Conservation (phyloP, 257 asterid species). For the Thymus quinquecostatus region DNA sequence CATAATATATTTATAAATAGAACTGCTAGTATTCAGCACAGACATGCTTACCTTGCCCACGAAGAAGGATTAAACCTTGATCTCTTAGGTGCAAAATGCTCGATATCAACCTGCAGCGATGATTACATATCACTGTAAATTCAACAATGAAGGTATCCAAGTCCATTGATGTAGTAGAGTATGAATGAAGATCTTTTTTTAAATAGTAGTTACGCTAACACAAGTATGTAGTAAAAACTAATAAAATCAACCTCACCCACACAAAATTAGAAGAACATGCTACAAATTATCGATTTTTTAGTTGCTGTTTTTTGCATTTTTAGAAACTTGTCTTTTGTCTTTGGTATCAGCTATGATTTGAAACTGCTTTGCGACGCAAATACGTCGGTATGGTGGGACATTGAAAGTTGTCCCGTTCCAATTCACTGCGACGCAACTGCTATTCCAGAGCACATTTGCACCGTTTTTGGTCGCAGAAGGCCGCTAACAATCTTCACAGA, state of each 20-base stretch:
- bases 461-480: background rate
- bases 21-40: background rate
- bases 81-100: conserved; percentile 52
- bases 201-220: too few species aligned
- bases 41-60: conserved; percentile 62
- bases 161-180: background rate
- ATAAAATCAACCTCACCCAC: too few species aligned
- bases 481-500: background rate
- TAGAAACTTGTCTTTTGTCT: too few species aligned
- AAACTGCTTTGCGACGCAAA: too few species aligned
- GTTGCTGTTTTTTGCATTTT: too few species aligned
- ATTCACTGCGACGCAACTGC: background rate
- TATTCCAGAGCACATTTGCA: background rate
- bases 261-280: too few species aligned
- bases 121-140: conserved; percentile 13
- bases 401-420: background rate
- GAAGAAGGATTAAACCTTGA: conserved; percentile 53
- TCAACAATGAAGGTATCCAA: conserved; percentile 6
- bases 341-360: too few species aligned
- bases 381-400: background rate
- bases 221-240: too few species aligned
- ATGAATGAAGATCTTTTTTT: background rate
- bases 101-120: conserved; percentile 51
- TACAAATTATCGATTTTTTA: too few species aligned
- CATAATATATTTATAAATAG: background rate